Evolutionary conservation across 2,329 filamentous ascomycete genomes (phyloP), one percentile per base, ranked within the genome.

Genomic region (Penicillium sp.): DNA sequence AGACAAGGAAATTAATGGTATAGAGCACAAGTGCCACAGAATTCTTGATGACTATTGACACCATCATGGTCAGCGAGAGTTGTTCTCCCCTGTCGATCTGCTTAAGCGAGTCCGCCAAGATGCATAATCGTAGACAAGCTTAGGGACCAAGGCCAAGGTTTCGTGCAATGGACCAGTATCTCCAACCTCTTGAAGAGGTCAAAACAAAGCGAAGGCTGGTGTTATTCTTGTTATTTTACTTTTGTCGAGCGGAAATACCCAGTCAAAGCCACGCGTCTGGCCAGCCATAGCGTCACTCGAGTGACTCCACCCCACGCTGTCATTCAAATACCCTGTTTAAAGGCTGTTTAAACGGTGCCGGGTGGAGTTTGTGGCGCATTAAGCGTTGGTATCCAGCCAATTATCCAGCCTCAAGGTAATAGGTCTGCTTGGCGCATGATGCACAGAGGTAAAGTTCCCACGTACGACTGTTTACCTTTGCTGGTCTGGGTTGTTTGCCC

Each of bases 331-430:
- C 43, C 43, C 48, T 15, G 34, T 50, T 35, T 34, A 25, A 39
- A 28, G n/a, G 49, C 48, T 8, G 17, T 37, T 35, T 34, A 11
- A 39, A 39, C 17, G 49, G 49, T 25, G 6, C 5, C 14, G n/a
- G 38, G 49, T 25, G 49, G 49, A 17, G 12, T 22, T 17, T 35
- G 35, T 38, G 49, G 35, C 49, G 35, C 22, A 52, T 52, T 52
- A 52, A 52, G 49, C 49, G 49, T 52, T 52, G 17, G 20, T n/a
- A 17, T 28, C 15, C 37, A 28, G 49, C 49, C 49, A 52, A 52
- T 52, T 6, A 39, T 6, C 6, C 2, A 31, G 1, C 25, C 14
- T 1, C 1, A 47, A 47, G 12, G 34, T 38, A 34, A 34, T 22
- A 22, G 12, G 31, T 35, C 28, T 22, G 15, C 34, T 52, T 52